Conservation (phyloP, 345 rosid genomes). For the Hypericum perforatum region DNA sequence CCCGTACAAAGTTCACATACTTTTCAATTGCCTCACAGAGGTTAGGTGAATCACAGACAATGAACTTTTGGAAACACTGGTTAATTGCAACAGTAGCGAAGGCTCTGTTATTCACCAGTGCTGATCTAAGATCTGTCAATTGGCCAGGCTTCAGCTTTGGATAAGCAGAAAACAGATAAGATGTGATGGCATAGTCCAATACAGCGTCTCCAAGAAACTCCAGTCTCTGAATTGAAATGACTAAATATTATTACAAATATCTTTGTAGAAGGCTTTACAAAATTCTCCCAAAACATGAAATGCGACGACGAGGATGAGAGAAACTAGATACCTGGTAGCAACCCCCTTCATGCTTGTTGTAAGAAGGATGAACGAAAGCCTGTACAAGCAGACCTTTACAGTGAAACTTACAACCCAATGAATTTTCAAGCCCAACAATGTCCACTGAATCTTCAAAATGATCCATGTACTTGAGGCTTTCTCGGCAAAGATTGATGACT, state of each 20-base stretch:
- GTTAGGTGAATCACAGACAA: conserved; percentile 44
- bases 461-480: conserved; percentile 41
- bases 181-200: conserved; percentile 83
- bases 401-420: conserved; percentile 42
- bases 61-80: conserved; percentile 44
- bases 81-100: conserved; percentile 67
- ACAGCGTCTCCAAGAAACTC: conserved; percentile 98
- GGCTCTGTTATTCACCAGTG: conserved; percentile 63
- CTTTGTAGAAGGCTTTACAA: conserved; percentile 2
- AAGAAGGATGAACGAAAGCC: conserved; percentile 89
- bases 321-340: conserved; percentile 67
- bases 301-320: conserved; percentile 5
- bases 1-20: conserved; percentile 35
- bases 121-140: conserved; percentile 82
- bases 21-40: conserved; percentile 49
- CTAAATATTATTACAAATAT: conserved; percentile 11
- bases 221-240: conserved; percentile 52
- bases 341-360: conserved; percentile 73
- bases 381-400: conserved; percentile 76
- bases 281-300: conserved; percentile 6
- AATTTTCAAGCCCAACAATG: conserved; percentile 37
- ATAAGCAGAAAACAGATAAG: conserved; percentile 66
- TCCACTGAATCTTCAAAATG: conserved; percentile 38
- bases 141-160: conserved; percentile 89
- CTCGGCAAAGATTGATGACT: conserved; percentile 42